These are phyloP conservation scores for Aspergillus uvarum DNA, from an alignment of 2,329 filamentous ascomycete species.

Conservation along the genomic window DNA sequence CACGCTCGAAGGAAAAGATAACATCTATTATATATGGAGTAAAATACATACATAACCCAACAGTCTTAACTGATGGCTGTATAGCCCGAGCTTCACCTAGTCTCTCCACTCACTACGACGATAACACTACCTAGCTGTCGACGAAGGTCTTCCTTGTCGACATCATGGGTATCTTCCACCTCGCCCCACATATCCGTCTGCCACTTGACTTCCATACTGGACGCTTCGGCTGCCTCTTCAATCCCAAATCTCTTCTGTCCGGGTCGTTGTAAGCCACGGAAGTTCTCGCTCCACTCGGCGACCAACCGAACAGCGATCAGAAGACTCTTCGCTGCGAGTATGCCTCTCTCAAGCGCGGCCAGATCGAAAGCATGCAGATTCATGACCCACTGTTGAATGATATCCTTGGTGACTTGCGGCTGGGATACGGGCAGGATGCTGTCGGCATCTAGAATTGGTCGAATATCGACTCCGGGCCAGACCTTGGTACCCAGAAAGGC, in stretches of 20 bases:
- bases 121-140: constrained; percentile 87
- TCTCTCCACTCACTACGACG: constrained; percentile 68
- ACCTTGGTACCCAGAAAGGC: constrained; percentile 68
- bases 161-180: constrained; percentile 97
- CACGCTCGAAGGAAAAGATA: too few relatives aligned
- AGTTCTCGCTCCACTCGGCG: constrained; percentile 82
- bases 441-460: constrained; percentile 74
- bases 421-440: constrained; percentile 76
- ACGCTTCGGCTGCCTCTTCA: constrained; percentile 75
- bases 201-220: constrained; percentile 83
- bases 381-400: constrained; percentile 74
- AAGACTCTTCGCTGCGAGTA: constrained; percentile 83
- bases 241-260: constrained; percentile 64
- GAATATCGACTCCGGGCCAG: constrained; percentile 80
- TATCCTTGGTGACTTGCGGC: constrained; percentile 69
- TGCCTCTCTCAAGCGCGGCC: constrained; percentile 79
- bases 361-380: constrained; percentile 76
- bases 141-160: constrained; percentile 83
- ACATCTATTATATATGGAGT: neutral
- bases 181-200: constrained; percentile 92
- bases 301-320: constrained; percentile 74
- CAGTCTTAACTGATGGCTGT: neutral
- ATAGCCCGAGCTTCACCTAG: constrained; percentile 20
- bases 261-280: constrained; percentile 52
- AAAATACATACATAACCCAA: neutral